phyloP scores from a whole-genome alignment of 805 yeast genomes.

The Peterozyma xylosa region DNA sequence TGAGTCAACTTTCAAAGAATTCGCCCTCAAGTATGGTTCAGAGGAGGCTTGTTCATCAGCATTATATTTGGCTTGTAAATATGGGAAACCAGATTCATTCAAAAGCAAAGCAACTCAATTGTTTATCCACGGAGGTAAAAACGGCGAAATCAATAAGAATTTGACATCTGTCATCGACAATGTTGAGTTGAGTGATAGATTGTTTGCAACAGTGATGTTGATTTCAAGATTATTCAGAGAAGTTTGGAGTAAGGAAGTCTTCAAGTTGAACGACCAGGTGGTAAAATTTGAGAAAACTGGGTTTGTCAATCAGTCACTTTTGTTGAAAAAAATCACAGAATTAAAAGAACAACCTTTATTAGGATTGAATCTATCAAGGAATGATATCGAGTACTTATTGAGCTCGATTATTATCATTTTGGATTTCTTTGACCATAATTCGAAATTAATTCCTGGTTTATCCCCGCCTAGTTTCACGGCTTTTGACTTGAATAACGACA shows the following conservation, averaged over 20 bases:
- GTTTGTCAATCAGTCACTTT: conserved; percentile 22
- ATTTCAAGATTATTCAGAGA: conserved; percentile 73
- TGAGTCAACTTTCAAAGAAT: conserved; percentile 58
- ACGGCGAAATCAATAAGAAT: conserved; percentile 32
- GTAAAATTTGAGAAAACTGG: conserved; percentile 28
- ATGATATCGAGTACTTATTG: conserved; percentile 58
- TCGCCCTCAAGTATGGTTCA: conserved; percentile 73
- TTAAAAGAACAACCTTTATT: conserved; percentile 28
- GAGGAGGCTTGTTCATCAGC: conserved; percentile 90
- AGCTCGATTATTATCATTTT: conserved; percentile 64
- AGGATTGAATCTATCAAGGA: conserved; percentile 37
- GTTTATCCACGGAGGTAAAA: conserved; percentile 47
- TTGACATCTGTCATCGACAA: conserved; percentile 46
- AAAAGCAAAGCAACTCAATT: conserved; percentile 41
- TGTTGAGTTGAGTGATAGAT: conserved; percentile 86
- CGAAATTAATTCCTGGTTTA: conserved; percentile 52
- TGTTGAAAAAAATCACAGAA: conserved; percentile 31
- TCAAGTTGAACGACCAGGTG: conserved; percentile 27
- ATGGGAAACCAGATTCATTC: conserved; percentile 45
- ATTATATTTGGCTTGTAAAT: conserved; percentile 73
- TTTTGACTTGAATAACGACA: conserved; percentile 37
- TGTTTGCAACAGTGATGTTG: conserved; percentile 78
- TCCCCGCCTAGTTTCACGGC: conserved; percentile 48
- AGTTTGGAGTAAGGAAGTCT: conserved; percentile 71
- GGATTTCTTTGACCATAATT: conserved; percentile 63